Percentiles rank a stretch among this genome's conserved stretches.
Evolutionary conservation across 2,329 filamentous ascomycete species (phyloP).

Genomic region (Onygena corvina): DNA sequence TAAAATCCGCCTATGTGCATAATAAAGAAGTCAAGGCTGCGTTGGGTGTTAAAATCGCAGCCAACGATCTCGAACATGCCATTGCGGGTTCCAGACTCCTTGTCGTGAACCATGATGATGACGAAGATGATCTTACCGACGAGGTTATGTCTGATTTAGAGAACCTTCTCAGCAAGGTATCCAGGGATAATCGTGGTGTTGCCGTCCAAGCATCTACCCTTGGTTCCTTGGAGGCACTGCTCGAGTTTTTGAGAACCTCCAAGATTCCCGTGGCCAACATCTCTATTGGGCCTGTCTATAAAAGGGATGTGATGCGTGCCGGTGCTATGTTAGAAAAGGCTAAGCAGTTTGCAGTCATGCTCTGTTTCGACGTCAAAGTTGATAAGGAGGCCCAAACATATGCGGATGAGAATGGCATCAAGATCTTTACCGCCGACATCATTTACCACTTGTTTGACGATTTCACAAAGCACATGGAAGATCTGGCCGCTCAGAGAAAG

Average conservation of each 20-base stretch:
- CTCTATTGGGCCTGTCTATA: conserved; percentile 93
- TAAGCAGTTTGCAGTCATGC: conserved; percentile 94
- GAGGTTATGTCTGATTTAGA: conserved; percentile 94
- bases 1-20: conserved; percentile 94
- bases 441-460: conserved; percentile 97
- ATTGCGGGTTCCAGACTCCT: conserved; percentile 92
- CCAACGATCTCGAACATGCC: conserved; percentile 85
- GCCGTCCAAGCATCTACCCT: conserved; percentile 95
- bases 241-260: conserved; percentile 88
- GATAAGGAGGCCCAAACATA: conserved; percentile 90
- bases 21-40: conserved; percentile 99
- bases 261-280: conserved; percentile 98
- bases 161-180: conserved; percentile 78
- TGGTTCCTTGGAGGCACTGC: conserved; percentile 85
- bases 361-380: conserved; percentile 98
- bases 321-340: conserved; percentile 94
- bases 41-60: conserved; percentile 96
- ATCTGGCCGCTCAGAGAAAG: conserved; percentile 80
- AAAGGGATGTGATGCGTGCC: conserved; percentile 88
- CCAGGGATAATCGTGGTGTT: conserved; percentile 85
- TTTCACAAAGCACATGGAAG: conserved; percentile 89
- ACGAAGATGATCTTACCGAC: conserved; percentile 91
- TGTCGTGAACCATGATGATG: conserved; percentile 86
- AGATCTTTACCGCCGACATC: conserved; percentile 96
- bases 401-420: conserved; percentile 87